A percentile compares a stretch with the other conserved stretches of the same genome.
phyloP scores from a whole-genome alignment of 225 moss, liverwort and hornwort genomes.

The Pleurozium schreberi region DNA sequence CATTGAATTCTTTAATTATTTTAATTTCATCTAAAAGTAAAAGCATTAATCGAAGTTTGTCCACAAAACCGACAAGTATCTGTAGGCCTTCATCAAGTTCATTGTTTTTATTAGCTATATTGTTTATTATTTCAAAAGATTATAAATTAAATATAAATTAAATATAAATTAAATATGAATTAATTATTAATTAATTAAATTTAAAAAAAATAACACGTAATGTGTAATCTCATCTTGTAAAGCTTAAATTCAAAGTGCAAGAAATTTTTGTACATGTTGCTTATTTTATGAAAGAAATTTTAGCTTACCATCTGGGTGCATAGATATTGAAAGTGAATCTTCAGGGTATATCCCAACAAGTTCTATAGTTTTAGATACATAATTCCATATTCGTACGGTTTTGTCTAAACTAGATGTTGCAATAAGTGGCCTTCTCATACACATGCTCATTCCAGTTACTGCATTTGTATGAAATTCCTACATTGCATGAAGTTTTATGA shows the following conservation, averaged over 20 bases:
- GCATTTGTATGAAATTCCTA: slow-evolving; percentile 75
- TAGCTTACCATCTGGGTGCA: slow-evolving; percentile 69
- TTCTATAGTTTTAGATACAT: slow-evolving; percentile 49
- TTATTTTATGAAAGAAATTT: background rate
- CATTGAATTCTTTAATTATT: slow-evolving; percentile 70
- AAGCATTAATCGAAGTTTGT: slow-evolving; percentile 83
- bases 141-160: too few species aligned
- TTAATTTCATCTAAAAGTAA: slow-evolving; percentile 68
- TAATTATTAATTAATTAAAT: too few species aligned
- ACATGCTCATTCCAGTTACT: slow-evolving; percentile 79
- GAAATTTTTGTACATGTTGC: background rate
- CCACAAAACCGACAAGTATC: slow-evolving; percentile 70
- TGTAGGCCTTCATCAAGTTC: slow-evolving; percentile 49
- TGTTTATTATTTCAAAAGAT: background rate
- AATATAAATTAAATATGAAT: too few species aligned
- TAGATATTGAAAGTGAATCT: slow-evolving; percentile 69
- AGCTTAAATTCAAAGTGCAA: background rate
- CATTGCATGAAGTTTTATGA: background rate
- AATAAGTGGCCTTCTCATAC: slow-evolving; percentile 60
- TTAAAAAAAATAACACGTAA: too few species aligned
- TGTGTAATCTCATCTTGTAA: background rate
- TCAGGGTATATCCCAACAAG: slow-evolving; percentile 55
- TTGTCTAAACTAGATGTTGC: slow-evolving; percentile 77
- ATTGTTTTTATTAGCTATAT: background rate
- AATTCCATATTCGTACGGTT: slow-evolving; percentile 77